Base-by-base conservation (phyloP, 306 rosid species). In the Quercus parvula region DNA sequence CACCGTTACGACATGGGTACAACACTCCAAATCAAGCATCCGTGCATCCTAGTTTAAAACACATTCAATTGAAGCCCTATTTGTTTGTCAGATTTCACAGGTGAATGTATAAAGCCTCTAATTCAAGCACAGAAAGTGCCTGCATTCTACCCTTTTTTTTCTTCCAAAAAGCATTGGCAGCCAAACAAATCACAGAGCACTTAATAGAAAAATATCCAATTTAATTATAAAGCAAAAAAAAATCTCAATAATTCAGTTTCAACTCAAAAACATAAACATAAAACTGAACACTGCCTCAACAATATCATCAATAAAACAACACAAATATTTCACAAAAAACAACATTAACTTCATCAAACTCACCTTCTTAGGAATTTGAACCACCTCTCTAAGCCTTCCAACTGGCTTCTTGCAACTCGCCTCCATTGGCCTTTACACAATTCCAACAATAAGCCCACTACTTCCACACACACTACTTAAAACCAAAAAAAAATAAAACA, bases 281-380 rank as follows among this genome's bases (percentile, higher is more conserved):
- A 68, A 19, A 35, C 20, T 7, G 17, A 35, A 68, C 15, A 30
- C 54, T 68, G n/a, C 27, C 52, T 24, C 15, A 35, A 10, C 72
- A 68, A 38, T 15, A 68, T 68, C 17, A 24, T 35, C 72, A 9
- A 4, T 14, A 27, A 27, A 63, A 27, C 20, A 63, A 27, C 22
- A 9, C 44, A 56, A 41, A 20, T 2, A 67, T 11, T 70, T 38
- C 33, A 75, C 33, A 27, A 41, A 71, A 5, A 41, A 41, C 70
- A 76, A 44, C 14, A 68, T 1, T 35, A 33, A 62, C 74, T 30
- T 22, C 58, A 73, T 41, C 5, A 49, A 66, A 76, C 87, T 62
- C 61, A 94, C 99, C 88, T 81, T 91, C 83, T 95, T 95, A 2
- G 98, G 90, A 83, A 86, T 93, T 83, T 91, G 96, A 19, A 92